A percentile compares a stretch with the other conserved stretches of the same genome.
Conservation (phyloP, 257 asterid species). For the Datura wrightii region DNA sequence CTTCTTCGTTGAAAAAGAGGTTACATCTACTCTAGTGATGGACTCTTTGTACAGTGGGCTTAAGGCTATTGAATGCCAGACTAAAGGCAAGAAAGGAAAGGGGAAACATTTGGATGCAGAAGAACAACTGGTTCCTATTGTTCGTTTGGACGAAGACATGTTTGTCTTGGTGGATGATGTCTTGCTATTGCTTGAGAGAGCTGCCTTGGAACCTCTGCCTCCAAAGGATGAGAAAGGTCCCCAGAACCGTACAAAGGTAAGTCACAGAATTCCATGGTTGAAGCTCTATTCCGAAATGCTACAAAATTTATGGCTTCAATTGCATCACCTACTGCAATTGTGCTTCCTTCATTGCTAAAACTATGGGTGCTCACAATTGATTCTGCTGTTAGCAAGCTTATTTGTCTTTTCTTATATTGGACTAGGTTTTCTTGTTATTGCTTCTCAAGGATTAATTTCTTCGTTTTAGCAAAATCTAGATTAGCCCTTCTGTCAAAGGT, state of each 20-base stretch:
- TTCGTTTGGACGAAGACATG: constrained; percentile 68
- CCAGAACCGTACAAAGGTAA: constrained; percentile 91
- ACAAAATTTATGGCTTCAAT: constrained; percentile 5
- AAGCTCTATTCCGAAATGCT: constrained; percentile 3
- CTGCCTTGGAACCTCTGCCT: constrained; percentile 87
- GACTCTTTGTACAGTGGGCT: constrained; percentile 92
- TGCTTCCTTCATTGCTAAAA: constrained; percentile 14
- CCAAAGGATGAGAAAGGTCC: constrained; percentile 97
- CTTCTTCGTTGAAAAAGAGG: constrained; percentile 95
- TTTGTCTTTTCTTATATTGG: not conserved
- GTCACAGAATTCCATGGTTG: constrained; percentile 24
- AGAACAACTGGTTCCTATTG: constrained; percentile 65
- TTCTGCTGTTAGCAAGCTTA: not conserved
- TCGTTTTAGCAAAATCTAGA: constrained; percentile 13
- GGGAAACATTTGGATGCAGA: constrained; percentile 61
- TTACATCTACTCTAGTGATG: constrained; percentile 95
- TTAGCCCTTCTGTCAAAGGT: constrained; percentile 20
- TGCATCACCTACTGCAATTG: not conserved
- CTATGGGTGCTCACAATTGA: not conserved
- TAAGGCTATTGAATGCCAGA: constrained; percentile 86
- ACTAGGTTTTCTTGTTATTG: constrained; percentile 14
- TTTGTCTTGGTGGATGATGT: constrained; percentile 90
- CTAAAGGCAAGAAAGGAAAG: constrained; percentile 67
- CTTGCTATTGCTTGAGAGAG: constrained; percentile 81
- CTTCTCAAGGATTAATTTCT: not conserved